These are phyloP conservation scores for Toxicodendron radicans DNA, from an alignment of 345 rosid genomes.

Conservation along the genomic window DNA sequence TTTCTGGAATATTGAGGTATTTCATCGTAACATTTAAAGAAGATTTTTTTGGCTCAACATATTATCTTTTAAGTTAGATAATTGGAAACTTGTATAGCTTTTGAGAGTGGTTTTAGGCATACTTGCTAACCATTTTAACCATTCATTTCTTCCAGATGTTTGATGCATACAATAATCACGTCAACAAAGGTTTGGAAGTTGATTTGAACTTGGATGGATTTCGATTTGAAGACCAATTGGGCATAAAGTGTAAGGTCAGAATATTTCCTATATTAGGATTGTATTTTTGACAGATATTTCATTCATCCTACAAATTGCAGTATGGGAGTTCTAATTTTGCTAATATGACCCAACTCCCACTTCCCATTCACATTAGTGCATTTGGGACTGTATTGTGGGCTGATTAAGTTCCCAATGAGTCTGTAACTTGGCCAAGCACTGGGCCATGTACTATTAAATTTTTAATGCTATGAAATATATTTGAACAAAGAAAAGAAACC, in stretches of 20 bases:
- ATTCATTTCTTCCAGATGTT: constrained; percentile 37
- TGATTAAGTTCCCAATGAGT: no score
- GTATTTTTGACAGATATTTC: background rate
- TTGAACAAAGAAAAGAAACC: no score
- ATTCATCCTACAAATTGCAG: background rate
- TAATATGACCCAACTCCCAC: no score
- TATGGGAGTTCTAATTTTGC: no score
- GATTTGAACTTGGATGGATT: constrained; percentile 44
- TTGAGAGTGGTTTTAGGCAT: background rate
- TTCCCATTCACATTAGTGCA: no score
- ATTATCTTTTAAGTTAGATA: background rate
- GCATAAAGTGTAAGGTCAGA: constrained; percentile 43
- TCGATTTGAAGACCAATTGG: constrained; percentile 31
- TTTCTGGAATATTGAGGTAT: background rate
- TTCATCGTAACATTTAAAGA: background rate
- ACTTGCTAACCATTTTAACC: constrained; percentile 12
- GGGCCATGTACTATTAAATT: no score
- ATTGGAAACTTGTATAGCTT: background rate
- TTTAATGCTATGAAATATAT: no score
- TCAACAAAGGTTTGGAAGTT: constrained; percentile 42
- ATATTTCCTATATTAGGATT: background rate
- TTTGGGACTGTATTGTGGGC: no score
- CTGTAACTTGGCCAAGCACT: no score
- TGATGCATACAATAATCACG: constrained; percentile 59
- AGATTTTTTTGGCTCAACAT: background rate